Percentiles rank a stretch among this genome's conserved stretches.
These are phyloP conservation scores for Silene latifolia DNA, from an alignment of 148 eudicot genomes.

Conservation along the genomic window DNA sequence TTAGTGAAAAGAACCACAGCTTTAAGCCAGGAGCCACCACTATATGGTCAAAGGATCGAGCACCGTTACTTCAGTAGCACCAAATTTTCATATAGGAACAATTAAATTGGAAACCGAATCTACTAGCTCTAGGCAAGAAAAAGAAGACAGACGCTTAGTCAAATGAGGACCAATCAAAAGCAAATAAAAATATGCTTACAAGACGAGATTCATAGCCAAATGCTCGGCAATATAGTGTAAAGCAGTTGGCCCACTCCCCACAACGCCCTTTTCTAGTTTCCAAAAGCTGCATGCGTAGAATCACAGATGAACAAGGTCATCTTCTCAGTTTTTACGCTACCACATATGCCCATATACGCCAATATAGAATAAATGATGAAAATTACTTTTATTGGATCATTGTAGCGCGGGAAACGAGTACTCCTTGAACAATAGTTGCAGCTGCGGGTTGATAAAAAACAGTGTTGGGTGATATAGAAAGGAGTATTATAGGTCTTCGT, in stretches of 20 bases:
- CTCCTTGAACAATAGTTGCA: constrained; percentile 61
- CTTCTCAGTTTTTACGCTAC: constrained; percentile 25
- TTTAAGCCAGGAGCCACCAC: background rate
- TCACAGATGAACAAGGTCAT: constrained; percentile 11
- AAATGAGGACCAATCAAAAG: constrained; percentile 13
- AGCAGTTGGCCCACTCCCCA: constrained; percentile 99
- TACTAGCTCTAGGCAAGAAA: constrained; percentile 1
- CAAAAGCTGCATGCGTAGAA: constrained; percentile 59
- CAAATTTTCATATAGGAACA: background rate
- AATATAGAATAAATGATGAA: background rate
- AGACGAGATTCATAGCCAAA: constrained; percentile 91
- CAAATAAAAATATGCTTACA: constrained; percentile 42
- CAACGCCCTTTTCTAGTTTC: constrained; percentile 97
- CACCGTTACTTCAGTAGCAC: background rate
- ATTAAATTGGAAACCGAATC: background rate
- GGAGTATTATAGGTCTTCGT: background rate
- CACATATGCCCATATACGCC: background rate
- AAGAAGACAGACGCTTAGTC: background rate
- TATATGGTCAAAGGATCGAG: background rate
- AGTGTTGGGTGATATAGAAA: constrained; percentile 13
- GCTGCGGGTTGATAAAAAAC: constrained; percentile 40
- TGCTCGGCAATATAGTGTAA: constrained; percentile 86
- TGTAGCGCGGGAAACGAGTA: constrained; percentile 96
- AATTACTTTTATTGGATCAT: constrained; percentile 79
- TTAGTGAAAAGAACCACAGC: background rate